phyloP scores from a whole-genome alignment of 306 rosid genomes.

The apple (Malus domestica) region DNA sequence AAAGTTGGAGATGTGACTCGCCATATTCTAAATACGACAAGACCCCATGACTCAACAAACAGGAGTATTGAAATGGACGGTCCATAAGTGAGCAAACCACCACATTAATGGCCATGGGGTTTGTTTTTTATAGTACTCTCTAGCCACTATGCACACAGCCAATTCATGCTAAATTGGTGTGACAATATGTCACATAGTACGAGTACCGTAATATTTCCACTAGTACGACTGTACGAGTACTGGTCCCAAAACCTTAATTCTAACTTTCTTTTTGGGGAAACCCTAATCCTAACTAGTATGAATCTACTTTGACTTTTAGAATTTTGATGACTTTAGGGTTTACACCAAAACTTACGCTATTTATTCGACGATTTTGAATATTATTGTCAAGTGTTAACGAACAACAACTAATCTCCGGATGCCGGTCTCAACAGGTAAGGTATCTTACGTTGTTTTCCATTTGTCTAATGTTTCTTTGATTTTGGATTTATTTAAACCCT shows the following conservation, averaged over 20 bases:
- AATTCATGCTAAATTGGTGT: not conserved
- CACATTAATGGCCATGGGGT: not conserved
- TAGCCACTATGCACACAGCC: not conserved
- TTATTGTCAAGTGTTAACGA: not conserved
- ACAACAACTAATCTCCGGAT: slow-evolving; percentile 2
- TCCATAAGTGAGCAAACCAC: not conserved
- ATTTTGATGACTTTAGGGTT: not conserved
- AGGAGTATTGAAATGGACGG: not conserved
- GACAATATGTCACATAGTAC: not conserved
- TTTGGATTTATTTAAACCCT: not conserved
- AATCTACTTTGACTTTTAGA: not conserved
- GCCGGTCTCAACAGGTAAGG: slow-evolving; percentile 15
- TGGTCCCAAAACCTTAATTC: not conserved
- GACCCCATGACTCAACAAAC: not conserved
- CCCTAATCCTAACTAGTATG: not conserved
- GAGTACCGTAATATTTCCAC: not conserved
- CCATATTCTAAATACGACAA: not conserved
- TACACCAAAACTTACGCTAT: not conserved
- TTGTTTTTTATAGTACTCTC: not conserved
- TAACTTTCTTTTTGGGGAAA: not conserved
- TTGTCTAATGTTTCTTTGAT: not conserved
- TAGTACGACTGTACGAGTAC: no score
- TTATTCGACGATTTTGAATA: not conserved
- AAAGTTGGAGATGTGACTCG: not conserved
- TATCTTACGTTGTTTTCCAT: not conserved